Evolutionary conservation across 2,329 filamentous ascomycete species (phyloP), one percentile per base, ranked within the genome.

Genomic region (Emmonsiellopsis sp.): DNA sequence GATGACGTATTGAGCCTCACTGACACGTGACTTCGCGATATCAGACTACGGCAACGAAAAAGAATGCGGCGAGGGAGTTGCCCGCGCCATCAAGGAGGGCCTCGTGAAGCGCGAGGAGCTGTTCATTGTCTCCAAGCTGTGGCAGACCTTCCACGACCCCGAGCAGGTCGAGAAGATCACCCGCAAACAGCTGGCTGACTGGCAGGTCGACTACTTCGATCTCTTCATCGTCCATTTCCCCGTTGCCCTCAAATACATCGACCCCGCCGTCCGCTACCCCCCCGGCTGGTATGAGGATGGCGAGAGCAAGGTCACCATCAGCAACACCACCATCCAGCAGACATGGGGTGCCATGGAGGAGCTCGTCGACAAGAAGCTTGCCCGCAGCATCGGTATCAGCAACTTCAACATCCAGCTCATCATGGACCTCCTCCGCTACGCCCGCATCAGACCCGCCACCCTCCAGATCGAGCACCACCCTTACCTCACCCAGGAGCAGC

Each of bases 391-490:
- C 67, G 88, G 88, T 59, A 78, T 94, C 60, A 85, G 81, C 74
- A 94, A 94, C 79, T 92, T 90, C 81, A 85, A 86, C 72, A 81
- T 80, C 46, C 81, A 86, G 71, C 76, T 88, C 58, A 72, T 94
- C 65, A 85, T 91, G 70, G 88, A 93, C 71, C 75, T 91, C 61
- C 79, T 92, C 66, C 82, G 86, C 63, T 88, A 90, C 71, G 87
- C 87, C 57, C 82, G 80, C 63, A 81, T 89, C 71, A 77, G 77
- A 44, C 87, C 88, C 7, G 85, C 87, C 40, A 84, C 86, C 42
- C 83, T 93, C 56, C 89, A 94, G 77, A 85, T 94, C 70, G 88
- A 94, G 77, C 87, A 92, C 75, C 89, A 94, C 78, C 88, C 88
- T 31, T 93, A 91, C 79, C 81, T 92, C 55, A 85, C 87, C 56